Base-by-base conservation (phyloP, 108 stramenopile species). In the Mayamaea pseudoterrestris region DNA sequence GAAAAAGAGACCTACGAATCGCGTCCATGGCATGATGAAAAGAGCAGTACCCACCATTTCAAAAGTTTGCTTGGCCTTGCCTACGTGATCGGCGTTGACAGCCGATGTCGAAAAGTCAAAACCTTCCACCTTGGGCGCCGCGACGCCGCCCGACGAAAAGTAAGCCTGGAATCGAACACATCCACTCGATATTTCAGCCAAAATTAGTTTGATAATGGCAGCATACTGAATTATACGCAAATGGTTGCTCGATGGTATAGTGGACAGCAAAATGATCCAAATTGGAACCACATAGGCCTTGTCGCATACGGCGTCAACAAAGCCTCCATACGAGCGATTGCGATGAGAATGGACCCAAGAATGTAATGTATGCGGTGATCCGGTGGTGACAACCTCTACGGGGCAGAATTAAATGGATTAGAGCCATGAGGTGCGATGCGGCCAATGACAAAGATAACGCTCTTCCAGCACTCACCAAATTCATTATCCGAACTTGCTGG, bases 31-130 rank as follows among this genome's bases (percentile, higher is more conserved):
- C 22, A 68, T 30, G 24, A 76, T 43, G 29, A 65, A 69, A 0
- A 76, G 42, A 14, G 70, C 64, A 2, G 75, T 59, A 16, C 75
- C 75, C 13, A 76, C 39, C 67, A 72, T 72, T 65, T 72, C 67
- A 44, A 72, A 65, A 2, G 66, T 72, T 44, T 68, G 70, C 43
- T 72, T 72, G 7, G 65, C 68, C 57, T 75, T 75, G 30, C 68
- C 70, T 37, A 76, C 50, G 23, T 62, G 58, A 42, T 76, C 70
- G 3, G 70, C 70, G 41, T 63, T 73, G 29, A 67, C 71, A 3
- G 71, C 71, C 27, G 62, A 60, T 26, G 66, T 64, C 16, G 66
- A 68, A 40, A 68, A 68, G 41, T 68, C 66, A 24, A 65, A 58
- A 6, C 72, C 67, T 41, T 62, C 50, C 0, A 68, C 67, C 35